Evolutionary conservation across 306 rosid genomes (phyloP).

Genomic region (Cucumis cinereus): DNA sequence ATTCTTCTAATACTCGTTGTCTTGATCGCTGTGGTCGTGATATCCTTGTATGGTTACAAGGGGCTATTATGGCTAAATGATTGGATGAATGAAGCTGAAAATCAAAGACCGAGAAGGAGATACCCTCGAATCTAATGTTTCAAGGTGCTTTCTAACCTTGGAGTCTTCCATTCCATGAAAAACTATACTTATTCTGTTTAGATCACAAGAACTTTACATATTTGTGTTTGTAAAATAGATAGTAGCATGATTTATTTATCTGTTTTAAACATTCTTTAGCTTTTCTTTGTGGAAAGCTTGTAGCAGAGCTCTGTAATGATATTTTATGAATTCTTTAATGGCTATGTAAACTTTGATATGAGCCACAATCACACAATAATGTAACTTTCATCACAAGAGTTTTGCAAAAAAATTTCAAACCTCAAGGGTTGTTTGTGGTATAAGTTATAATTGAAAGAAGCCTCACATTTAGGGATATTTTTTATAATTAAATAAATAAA

Average conservation of each 20-base stretch:
- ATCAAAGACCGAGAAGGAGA: conserved; percentile 34
- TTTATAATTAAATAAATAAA: no score
- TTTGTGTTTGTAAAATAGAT: not conserved
- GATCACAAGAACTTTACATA: not conserved
- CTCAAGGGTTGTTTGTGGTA: no score
- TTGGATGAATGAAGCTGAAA: conserved; percentile 87
- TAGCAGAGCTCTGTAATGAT: not conserved
- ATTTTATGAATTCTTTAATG: not conserved
- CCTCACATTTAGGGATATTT: no score
- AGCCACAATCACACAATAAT: not conserved
- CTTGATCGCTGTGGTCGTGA: conserved; percentile 29
- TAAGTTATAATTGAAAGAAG: no score
- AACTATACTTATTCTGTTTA: not conserved
- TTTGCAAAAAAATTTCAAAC: no score
- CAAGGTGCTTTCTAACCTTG: not conserved
- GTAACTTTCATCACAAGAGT: not conserved
- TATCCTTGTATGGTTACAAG: conserved; percentile 41
- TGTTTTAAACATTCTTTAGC: not conserved
- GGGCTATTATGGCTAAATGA: conserved; percentile 62
- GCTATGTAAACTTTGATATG: not conserved
- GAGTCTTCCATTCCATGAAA: not conserved
- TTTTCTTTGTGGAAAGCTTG: conserved; percentile 4
- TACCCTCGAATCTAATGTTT: conserved; percentile 25
- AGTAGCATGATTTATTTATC: not conserved
- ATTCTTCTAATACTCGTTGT: conserved; percentile 31